Percentiles rank a stretch among this genome's conserved stretches.
Evolutionary conservation across 2,329 filamentous ascomycete species (phyloP).

Genomic region (Xylaria sp.): DNA sequence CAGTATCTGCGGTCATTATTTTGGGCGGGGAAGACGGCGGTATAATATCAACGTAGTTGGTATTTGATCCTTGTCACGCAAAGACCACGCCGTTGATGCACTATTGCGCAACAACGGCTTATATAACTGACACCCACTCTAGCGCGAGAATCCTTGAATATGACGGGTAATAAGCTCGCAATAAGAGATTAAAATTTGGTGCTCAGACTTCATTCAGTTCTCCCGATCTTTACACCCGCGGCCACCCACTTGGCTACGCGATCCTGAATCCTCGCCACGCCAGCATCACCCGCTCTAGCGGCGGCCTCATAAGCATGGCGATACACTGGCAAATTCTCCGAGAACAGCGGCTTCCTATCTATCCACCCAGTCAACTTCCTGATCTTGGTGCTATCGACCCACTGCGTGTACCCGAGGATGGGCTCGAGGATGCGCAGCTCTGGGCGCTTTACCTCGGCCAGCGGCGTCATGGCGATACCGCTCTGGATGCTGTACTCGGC

Average conservation of each 20-base stretch:
- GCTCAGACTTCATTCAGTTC: constrained; percentile 31
- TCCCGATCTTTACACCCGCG: constrained; percentile 33
- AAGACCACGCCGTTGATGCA: background rate
- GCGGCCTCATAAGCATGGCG: constrained; percentile 55
- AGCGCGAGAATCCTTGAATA: background rate
- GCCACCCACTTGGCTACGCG: constrained; percentile 29
- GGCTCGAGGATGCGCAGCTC: constrained; percentile 38
- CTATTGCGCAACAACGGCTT: background rate
- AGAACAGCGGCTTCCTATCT: constrained; percentile 53
- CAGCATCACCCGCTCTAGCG: constrained; percentile 38
- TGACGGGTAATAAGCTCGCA: background rate
- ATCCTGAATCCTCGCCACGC: constrained; percentile 46
- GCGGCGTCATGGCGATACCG: constrained; percentile 4
- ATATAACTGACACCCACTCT: no score
- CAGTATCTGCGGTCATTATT: background rate
- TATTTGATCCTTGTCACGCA: background rate
- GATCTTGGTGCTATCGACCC: constrained; percentile 57
- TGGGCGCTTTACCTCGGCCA: background rate
- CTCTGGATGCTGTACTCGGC: constrained; percentile 52
- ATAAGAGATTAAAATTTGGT: background rate
- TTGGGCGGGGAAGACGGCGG: background rate
- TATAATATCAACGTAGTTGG: background rate
- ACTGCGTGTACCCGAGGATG: constrained; percentile 55
- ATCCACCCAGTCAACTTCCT: constrained; percentile 55
- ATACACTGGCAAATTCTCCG: constrained; percentile 52